Evolutionary conservation across 305 asterid species (phyloP).

Genomic region (Fraxinus latifolia): DNA sequence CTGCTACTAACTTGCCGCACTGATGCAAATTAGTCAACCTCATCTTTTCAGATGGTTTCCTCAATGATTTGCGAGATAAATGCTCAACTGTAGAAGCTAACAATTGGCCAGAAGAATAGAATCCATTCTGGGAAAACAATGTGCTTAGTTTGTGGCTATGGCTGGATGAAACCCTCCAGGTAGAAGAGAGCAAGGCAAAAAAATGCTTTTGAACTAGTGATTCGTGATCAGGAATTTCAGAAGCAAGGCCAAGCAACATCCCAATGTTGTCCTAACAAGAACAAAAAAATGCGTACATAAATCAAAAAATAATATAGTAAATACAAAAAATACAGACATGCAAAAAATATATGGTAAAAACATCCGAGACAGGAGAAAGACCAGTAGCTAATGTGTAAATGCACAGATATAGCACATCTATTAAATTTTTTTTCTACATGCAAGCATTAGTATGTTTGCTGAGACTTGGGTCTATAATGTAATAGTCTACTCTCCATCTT

Average conservation of each 20-base stretch:
- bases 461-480: not conserved
- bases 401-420: not conserved
- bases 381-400: not conserved
- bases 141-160: conserved; percentile 31
- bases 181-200: conserved; percentile 63
- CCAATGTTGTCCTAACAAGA: conserved; percentile 67
- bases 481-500: not conserved
- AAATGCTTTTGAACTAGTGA: conserved; percentile 77
- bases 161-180: conserved; percentile 54
- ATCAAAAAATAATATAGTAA: conserved; percentile 6
- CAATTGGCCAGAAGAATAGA: conserved; percentile 39
- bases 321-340: not conserved
- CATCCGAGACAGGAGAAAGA: not conserved
- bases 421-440: not conserved
- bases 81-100: conserved; percentile 28
- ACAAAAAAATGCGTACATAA: conserved; percentile 25
- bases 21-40: conserved; percentile 56
- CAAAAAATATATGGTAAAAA: not conserved
- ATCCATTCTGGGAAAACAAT: conserved; percentile 43
- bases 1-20: conserved; percentile 67
- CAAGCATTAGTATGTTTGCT: not conserved
- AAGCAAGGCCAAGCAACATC: conserved; percentile 62
- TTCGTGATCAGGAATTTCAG: conserved; percentile 71
- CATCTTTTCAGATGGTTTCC: conserved; percentile 37
- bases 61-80: conserved; percentile 25